Conservation (phyloP, 2,329 filamentous ascomycete genomes). For the Erysiphe pulchra region DNA sequence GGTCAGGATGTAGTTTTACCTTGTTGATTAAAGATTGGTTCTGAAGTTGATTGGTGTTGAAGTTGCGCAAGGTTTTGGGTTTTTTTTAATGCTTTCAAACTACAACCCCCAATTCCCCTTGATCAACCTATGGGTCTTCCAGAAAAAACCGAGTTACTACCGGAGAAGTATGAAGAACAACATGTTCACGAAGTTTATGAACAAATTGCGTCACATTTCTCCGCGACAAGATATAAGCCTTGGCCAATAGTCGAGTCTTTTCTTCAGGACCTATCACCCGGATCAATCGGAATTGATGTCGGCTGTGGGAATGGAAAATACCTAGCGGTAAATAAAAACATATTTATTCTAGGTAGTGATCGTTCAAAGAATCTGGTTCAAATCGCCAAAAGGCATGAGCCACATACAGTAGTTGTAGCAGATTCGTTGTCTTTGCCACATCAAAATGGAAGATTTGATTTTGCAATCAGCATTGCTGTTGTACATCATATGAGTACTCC, state of each 20-base stretch:
- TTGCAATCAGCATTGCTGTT: slow-evolving; percentile 82
- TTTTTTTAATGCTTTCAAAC: too few relatives aligned
- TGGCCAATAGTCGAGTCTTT: slow-evolving; percentile 83
- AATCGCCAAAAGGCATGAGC: slow-evolving; percentile 21
- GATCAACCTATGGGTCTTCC: too few relatives aligned
- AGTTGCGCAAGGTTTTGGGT: too few relatives aligned
- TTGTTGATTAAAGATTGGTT: too few relatives aligned
- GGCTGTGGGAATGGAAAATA: slow-evolving; percentile 98
- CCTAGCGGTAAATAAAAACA: slow-evolving; percentile 45
- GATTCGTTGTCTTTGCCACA: slow-evolving; percentile 72
- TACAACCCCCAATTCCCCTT: too few relatives aligned
- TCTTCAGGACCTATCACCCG: slow-evolving; percentile 35
- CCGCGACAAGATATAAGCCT: slow-evolving; percentile 53
- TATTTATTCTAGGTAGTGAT: slow-evolving; percentile 71
- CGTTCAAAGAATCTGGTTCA: slow-evolving; percentile 34
- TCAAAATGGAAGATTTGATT: slow-evolving; percentile 42
- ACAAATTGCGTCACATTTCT: slow-evolving; percentile 64
- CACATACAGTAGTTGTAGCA: slow-evolving; percentile 48
- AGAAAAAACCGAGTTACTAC: background rate
- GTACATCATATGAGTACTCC: slow-evolving; percentile 76
- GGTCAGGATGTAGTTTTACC: too few relatives aligned
- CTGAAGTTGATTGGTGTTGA: too few relatives aligned
- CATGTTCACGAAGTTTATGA: slow-evolving; percentile 89
- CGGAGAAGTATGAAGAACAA: slow-evolving; percentile 45
- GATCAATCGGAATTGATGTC: slow-evolving; percentile 65